A percentile compares a stretch with the other conserved stretches of the same genome.
phyloP scores from a whole-genome alignment of 768 basidiomycete genomes.

The Lyophyllum atratum region DNA sequence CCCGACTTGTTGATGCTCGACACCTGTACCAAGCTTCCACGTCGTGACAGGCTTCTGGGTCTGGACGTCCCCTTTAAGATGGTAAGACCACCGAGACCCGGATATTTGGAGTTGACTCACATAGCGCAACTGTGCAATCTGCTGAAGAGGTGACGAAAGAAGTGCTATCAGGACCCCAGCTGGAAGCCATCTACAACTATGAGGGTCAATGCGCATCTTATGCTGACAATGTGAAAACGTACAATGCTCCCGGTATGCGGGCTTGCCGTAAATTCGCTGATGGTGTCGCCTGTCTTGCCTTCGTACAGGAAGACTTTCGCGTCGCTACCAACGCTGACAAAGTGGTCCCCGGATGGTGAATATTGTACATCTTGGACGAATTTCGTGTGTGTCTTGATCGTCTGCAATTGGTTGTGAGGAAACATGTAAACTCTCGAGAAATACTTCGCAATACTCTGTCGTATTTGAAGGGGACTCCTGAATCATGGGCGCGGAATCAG shows the following conservation, averaged over 20 bases:
- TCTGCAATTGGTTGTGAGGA: conserved; percentile 36
- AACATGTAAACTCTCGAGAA: background rate
- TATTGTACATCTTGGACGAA: conserved; percentile 92
- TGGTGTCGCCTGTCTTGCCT: conserved; percentile 82
- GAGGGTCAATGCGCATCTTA: background rate
- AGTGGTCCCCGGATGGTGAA: conserved; percentile 77
- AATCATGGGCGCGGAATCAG: background rate
- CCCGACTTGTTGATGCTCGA: conserved; percentile 84
- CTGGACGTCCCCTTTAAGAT: conserved; percentile 73
- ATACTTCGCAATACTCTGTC: conserved; percentile 57
- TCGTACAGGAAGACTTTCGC: conserved; percentile 87
- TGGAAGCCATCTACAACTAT: conserved; percentile 58
- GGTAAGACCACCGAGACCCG: background rate
- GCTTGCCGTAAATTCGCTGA: conserved; percentile 66
- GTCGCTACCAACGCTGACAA: conserved; percentile 90
- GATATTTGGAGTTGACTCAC: conserved; percentile 42
- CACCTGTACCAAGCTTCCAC: conserved; percentile 75
- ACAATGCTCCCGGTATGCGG: conserved; percentile 80
- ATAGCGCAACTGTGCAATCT: conserved; percentile 86
- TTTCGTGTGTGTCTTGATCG: conserved; percentile 85
- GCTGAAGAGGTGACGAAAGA: conserved; percentile 80
- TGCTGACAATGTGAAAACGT: conserved; percentile 27
- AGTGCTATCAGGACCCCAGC: conserved; percentile 82
- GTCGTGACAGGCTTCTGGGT: conserved; percentile 63
- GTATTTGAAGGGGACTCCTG: conserved; percentile 87